A percentile compares a stretch with the other conserved stretches of the same genome.
These are phyloP conservation scores for Verticillium albo-atrum DNA, from an alignment of 2,329 filamentous ascomycete species.

Conservation along the genomic window DNA sequence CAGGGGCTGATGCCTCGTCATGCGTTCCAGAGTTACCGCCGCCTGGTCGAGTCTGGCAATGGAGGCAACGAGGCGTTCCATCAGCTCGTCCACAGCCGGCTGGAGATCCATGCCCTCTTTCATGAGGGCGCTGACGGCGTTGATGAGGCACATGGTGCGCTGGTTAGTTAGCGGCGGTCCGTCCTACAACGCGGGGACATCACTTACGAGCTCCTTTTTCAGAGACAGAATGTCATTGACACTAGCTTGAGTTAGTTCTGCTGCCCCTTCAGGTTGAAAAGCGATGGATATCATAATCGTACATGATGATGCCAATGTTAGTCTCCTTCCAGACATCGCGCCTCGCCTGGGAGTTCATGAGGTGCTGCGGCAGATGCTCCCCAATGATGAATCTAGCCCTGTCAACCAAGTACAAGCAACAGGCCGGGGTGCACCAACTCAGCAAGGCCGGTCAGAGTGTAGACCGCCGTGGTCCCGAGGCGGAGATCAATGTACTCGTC, in stretches of 20 bases:
- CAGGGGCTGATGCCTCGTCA: conserved; percentile 8
- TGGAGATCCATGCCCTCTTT: conserved; percentile 10
- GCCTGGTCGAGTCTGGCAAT: conserved; percentile 1
- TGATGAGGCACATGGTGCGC: conserved; percentile 19
- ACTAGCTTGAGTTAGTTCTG: neutral
- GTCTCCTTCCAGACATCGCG: conserved; percentile 17
- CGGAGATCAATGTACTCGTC: conserved; percentile 23
- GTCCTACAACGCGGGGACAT: neutral
- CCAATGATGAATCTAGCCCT: conserved; percentile 1
- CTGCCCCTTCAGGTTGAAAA: too few relatives aligned
- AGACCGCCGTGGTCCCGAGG: conserved; percentile 19
- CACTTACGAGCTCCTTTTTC: conserved; percentile 24
- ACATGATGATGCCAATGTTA: conserved; percentile 17
- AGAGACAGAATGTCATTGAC: conserved; percentile 26
- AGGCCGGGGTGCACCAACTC: conserved; percentile 10
- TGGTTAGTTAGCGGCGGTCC: neutral
- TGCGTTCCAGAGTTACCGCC: neutral
- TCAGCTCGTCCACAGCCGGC: conserved; percentile 1
- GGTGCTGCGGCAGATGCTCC: conserved; percentile 4
- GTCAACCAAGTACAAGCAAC: neutral
- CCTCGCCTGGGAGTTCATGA: conserved; percentile 3
- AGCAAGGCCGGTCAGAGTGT: conserved; percentile 20
- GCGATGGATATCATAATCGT: neutral
- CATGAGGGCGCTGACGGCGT: conserved; percentile 21
- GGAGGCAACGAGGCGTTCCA: conserved; percentile 9